Base-by-base conservation (phyloP, 139 green algal genomes). In the Zygnema cylindricum region DNA sequence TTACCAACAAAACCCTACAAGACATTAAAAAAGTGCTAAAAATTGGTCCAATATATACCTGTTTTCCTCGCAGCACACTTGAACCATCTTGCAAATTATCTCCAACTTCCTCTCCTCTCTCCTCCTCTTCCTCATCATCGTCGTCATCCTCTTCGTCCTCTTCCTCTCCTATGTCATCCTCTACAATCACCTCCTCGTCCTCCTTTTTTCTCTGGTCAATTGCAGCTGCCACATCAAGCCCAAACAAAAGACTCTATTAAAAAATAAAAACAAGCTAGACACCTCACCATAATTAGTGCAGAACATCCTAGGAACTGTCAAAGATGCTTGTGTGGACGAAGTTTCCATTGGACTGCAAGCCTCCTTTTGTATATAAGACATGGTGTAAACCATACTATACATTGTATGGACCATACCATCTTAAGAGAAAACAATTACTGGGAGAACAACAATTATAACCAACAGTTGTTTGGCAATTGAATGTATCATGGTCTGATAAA, bases 121-220 rank as follows among this genome's bases (percentile, higher is more conserved):
- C 78, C 7, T 86, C 33, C 35, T 55, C 79, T 35, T 86, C 35
- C 25, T 86, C 33, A 3, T 86, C 79, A 3, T 81, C 79, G 3
- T 86, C 79, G 25, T 86, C 79, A 82, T 86, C 79, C 39, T 86
- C 79, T 38, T 86, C 79, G 35, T 86, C 79, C 2, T 86, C 79
- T 2, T 86, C 79, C 33, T 86, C 79, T 25, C 76, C 79, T 79
- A 55, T 55, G 41, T 86, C 79, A n/a, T 86, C 36, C 33, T 86
- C 36, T 55, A 40, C 41, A 23, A 79, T 55, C 79, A 79, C 79
- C 33, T 79, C 79, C 25, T 55, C 76, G 25, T 40, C 49, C 79
- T 84, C 33, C 40, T 86, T 55, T 55, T 86, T 81, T 32, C 33
- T 25, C 79, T 81, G 36, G 55, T 32, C 32, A 25, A n/a, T 40